Conservation (phyloP, 2,329 filamentous ascomycete species). For the Fusarium subtropicale region DNA sequence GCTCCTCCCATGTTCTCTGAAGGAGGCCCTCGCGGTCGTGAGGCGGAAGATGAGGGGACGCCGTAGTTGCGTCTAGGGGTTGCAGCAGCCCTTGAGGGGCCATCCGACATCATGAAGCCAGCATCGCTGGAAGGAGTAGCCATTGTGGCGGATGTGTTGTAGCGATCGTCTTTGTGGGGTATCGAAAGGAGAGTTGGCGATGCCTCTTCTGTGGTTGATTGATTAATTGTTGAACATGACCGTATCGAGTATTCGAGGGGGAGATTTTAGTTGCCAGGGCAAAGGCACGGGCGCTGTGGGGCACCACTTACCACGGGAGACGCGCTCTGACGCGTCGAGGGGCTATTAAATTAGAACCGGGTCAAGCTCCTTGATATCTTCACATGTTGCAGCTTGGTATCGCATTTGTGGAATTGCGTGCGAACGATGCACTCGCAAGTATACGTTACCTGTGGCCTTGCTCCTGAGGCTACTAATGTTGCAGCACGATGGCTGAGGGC, state of each 20-base stretch:
- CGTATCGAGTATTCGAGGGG: conserved; percentile 22
- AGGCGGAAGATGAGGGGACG: conserved; percentile 64
- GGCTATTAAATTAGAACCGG: conserved; percentile 20
- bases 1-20: conserved; percentile 71
- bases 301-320: conserved; percentile 16
- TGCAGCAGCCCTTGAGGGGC: conserved; percentile 56
- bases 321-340: conserved; percentile 51
- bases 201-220: neutral
- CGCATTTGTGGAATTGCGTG: too few relatives aligned
- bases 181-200: conserved; percentile 1
- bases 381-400: too few relatives aligned
- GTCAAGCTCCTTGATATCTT: too few relatives aligned
- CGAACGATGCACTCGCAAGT: too few relatives aligned
- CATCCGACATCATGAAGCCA: conserved; percentile 69
- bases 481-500: too few relatives aligned
- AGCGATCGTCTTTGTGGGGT: conserved; percentile 7
- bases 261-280: conserved; percentile 41
- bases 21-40: conserved; percentile 68
- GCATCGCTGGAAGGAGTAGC: conserved; percentile 65
- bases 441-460: too few relatives aligned
- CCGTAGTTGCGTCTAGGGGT: conserved; percentile 59
- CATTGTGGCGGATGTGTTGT: conserved; percentile 50
- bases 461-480: too few relatives aligned
- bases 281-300: conserved; percentile 37
- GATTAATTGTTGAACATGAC: conserved; percentile 27